Conservation (phyloP, 192 early-diverging fungal species). For the Entomortierella lignicola region DNA sequence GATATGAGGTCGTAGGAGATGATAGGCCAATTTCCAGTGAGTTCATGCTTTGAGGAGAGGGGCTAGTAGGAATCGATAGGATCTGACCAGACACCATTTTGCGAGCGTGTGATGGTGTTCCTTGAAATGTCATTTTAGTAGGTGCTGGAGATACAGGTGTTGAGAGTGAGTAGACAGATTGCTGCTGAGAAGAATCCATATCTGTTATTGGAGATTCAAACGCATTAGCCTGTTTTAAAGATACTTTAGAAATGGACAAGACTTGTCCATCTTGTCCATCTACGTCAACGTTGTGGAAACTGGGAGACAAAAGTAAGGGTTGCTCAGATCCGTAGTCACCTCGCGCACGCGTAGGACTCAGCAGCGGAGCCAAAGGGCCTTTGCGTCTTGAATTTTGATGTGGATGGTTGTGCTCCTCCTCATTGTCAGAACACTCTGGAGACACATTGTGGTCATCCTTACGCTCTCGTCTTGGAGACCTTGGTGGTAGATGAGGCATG, state of each 20-base stretch:
- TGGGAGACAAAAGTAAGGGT: slow-evolving; percentile 21
- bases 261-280: slow-evolving; percentile 18
- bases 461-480: slow-evolving; percentile 48
- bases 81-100: slow-evolving; percentile 37
- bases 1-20: slow-evolving; percentile 14
- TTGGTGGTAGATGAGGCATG: slow-evolving; percentile 39
- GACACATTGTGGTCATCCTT: slow-evolving; percentile 20
- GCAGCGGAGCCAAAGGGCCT: slow-evolving; percentile 12
- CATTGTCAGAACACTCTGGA: slow-evolving; percentile 34
- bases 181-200: slow-evolving; percentile 2
- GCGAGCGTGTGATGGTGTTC: not conserved
- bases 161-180: not conserved
- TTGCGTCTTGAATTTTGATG: slow-evolving; percentile 29
- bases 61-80: slow-evolving; percentile 10
- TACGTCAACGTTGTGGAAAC: not conserved
- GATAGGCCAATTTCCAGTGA: slow-evolving; percentile 4
- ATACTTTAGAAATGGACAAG: not conserved
- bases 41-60: not conserved
- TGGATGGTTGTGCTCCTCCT: slow-evolving; percentile 25
- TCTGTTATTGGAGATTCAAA: slow-evolving; percentile 8
- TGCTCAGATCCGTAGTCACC: slow-evolving; percentile 27
- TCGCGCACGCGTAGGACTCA: slow-evolving; percentile 24
- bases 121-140: slow-evolving; percentile 8
- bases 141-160: slow-evolving; percentile 3
- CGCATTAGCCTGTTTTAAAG: slow-evolving; percentile 10